Base-by-base conservation (phyloP, 148 eudicot species). In the Polygonum aviculare region DNA sequence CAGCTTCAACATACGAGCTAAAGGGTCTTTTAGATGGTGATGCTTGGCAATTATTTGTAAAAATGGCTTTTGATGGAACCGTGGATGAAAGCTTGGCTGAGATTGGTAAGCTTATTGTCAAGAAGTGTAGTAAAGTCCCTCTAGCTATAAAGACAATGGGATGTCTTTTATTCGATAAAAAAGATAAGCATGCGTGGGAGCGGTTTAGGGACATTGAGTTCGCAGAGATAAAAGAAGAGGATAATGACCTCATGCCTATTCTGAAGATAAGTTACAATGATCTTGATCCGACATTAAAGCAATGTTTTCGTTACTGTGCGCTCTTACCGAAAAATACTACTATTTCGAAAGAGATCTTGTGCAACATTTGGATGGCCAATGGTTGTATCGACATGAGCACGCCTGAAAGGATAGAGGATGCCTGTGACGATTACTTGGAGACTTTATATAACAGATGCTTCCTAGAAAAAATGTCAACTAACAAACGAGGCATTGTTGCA, bases 71-170 rank as follows among this genome's bases (percentile, higher is more conserved):
- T 15, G 36, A 74, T 49, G 65, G n/a, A 21, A 36, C 39, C 16
- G 18, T n/a, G 4, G 49, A 54, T 6, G 40, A 2, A 19, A 1
- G 10, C 14, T 26, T 75, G 12, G 75, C 78, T 54, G 31, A 65
- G 2, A 69, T 84, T 11, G 87, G 85, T 0, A 73, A 69, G 47
- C 76, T 75, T 15, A 85, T 85, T 67, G 85, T 77, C 50, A 77
- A 72, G 49, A 85, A 83, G 60, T 85, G 88, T 72, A 69, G 72
- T 4, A 80, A 83, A 50, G 77, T 80, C 44, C 88, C 85, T 70
- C 70, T 85, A 73, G 88, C 85, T 0, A 74, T 83, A 18, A 73
- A 51, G 70, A 73, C 39, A 22, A 9, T 73, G 5, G 75, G 57
- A 47, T 7, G 60, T 12, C 39, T 48, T 8, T 16, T 73, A 9